phyloP scores from a whole-genome alignment of 2,329 filamentous ascomycete genomes.

The Epichloe glyceriae region DNA sequence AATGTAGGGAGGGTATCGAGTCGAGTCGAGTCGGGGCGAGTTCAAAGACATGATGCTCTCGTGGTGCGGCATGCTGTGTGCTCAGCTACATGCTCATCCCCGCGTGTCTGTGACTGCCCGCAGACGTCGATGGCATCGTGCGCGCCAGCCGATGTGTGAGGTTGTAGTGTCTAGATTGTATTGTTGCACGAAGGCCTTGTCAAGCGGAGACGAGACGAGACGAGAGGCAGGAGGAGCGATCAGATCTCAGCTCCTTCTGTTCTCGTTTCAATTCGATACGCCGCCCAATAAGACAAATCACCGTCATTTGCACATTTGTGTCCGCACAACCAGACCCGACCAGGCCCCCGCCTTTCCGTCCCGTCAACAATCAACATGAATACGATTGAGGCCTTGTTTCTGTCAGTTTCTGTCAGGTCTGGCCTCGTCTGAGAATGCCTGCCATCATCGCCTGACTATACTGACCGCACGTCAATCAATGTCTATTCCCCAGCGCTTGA shows the following conservation, averaged over 20 bases:
- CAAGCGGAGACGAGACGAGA: neutral
- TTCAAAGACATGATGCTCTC: neutral
- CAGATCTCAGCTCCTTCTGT: slow-evolving; percentile 1
- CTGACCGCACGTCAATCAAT: neutral
- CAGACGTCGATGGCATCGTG: neutral
- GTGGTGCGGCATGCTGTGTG: neutral
- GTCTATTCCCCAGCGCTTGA: neutral
- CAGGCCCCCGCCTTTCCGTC: neutral
- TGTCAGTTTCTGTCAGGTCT: neutral
- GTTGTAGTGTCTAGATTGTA: no score
- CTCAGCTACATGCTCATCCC: neutral
- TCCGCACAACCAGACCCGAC: neutral
- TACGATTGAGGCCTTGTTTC: neutral
- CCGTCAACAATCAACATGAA: neutral
- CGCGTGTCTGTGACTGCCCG: slow-evolving; percentile 1
- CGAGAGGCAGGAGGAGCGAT: neutral
- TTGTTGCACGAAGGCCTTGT: no score
- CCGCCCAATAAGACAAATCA: neutral
- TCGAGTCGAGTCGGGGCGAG: neutral
- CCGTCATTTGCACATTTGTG: neutral
- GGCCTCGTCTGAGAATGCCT: neutral
- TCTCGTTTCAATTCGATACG: neutral
- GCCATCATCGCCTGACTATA: neutral
- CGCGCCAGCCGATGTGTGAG: neutral
- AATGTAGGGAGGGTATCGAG: no score